phyloP scores from a whole-genome alignment of 1,284 basidiomycete genomes.

The Austroboletus niveus region DNA sequence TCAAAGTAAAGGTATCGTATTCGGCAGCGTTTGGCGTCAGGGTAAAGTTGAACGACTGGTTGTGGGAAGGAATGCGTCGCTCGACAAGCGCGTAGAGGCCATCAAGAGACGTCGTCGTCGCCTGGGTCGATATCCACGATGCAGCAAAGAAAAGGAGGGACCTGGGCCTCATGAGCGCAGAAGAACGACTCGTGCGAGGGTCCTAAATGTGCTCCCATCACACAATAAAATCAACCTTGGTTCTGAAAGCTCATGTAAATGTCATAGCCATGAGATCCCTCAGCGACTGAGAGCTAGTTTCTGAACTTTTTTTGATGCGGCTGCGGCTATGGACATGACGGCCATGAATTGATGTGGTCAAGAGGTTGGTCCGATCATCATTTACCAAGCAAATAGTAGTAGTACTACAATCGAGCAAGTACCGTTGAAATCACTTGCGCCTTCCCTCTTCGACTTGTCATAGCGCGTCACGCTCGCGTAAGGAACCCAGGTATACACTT shows the following conservation, averaged over 20 bases:
- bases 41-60: constrained; percentile 20
- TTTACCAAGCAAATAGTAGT: too few relatives aligned
- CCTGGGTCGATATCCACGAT: not conserved
- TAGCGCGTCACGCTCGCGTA: constrained; percentile 72
- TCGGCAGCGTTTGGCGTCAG: constrained; percentile 6
- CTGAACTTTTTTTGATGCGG: too few relatives aligned
- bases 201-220: too few relatives aligned
- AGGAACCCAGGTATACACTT: constrained; percentile 75
- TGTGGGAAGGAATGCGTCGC: constrained; percentile 26
- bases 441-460: constrained; percentile 49
- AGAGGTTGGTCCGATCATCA: too few relatives aligned
- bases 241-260: not conserved
- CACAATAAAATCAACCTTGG: too few relatives aligned
- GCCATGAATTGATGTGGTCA: not conserved
- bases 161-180: too few relatives aligned
- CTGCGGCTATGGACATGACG: too few relatives aligned
- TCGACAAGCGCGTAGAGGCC: constrained; percentile 27
- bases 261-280: not conserved
- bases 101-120: not conserved
- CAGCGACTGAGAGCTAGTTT: not conserved
- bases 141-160: too few relatives aligned
- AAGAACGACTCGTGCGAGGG: too few relatives aligned
- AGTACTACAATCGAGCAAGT: not conserved
- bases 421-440: too few relatives aligned
- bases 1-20: constrained; percentile 27